A percentile compares a stretch with the other conserved stretches of the same genome.
phyloP scores from a whole-genome alignment of 306 rosid species.

The Prunus padus region DNA sequence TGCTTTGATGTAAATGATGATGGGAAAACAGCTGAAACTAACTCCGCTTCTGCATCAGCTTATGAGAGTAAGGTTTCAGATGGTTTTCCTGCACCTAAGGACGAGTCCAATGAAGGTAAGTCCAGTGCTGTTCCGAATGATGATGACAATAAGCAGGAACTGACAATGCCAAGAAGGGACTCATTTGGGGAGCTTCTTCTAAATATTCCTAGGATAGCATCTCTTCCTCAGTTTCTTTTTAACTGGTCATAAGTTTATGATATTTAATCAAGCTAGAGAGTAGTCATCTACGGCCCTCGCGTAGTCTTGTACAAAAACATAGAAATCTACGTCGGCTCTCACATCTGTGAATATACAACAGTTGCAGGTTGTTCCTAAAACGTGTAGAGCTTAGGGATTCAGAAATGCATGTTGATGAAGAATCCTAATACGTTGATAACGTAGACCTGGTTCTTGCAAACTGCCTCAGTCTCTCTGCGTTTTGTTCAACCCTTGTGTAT shows the following conservation, averaged over 20 bases:
- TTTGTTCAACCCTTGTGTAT: not conserved
- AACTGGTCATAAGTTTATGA: constrained; percentile 46
- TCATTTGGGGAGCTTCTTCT: constrained; percentile 66
- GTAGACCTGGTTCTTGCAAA: not conserved
- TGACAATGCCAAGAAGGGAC: constrained; percentile 55
- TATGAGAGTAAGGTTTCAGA: constrained; percentile 31
- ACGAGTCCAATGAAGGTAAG: constrained; percentile 27
- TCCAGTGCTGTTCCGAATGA: constrained; percentile 17
- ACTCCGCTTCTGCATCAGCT: constrained; percentile 24
- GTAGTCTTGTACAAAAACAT: constrained; percentile 18
- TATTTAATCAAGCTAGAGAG: constrained; percentile 38
- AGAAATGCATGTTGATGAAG: constrained; percentile 41
- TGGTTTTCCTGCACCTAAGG: constrained; percentile 11
- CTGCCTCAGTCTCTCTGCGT: not conserved
- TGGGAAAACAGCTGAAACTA: constrained; percentile 28
- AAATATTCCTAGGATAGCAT: constrained; percentile 75
- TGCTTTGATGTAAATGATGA: not conserved
- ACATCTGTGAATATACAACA: constrained; percentile 33
- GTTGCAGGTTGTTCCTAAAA: constrained; percentile 18
- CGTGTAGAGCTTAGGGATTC: constrained; percentile 34
- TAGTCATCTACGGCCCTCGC: not conserved
- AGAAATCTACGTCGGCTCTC: not conserved
- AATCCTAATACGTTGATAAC: constrained; percentile 22
- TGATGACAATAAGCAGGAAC: constrained; percentile 42
- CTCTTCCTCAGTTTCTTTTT: constrained; percentile 66